These are phyloP conservation scores for Cladophialophora yegresii DNA, from an alignment of 2,329 filamentous ascomycete species.

Conservation along the genomic window DNA sequence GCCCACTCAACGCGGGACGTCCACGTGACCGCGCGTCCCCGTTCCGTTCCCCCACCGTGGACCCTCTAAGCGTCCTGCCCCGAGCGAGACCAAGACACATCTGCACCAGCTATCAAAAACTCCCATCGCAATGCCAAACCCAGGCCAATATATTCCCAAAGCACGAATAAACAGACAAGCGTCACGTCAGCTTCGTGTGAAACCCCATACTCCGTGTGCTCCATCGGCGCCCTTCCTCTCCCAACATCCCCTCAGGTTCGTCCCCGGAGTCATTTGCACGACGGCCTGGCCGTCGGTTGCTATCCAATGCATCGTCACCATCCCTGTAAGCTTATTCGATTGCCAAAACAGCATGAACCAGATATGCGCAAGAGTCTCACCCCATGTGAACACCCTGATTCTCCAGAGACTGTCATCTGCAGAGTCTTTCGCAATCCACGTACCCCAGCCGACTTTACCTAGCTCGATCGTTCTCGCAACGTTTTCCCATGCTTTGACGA, in stretches of 20 bases:
- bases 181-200: slow-evolving; percentile 8
- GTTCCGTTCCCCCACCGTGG: not conserved
- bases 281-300: slow-evolving; percentile 21
- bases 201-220: slow-evolving; percentile 22
- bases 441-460: slow-evolving; percentile 50
- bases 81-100: not conserved
- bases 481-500: slow-evolving; percentile 48
- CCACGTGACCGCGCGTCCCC: not conserved
- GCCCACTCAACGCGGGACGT: not conserved
- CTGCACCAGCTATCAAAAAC: not conserved
- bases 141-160: not conserved
- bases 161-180: not conserved
- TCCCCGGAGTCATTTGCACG: slow-evolving; percentile 31
- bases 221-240: slow-evolving; percentile 18
- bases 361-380: slow-evolving; percentile 68
- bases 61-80: not conserved
- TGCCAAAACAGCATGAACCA: slow-evolving; percentile 66
- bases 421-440: slow-evolving; percentile 44
- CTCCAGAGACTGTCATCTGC: slow-evolving; percentile 30
- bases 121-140: not conserved
- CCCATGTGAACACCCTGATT: slow-evolving; percentile 76
- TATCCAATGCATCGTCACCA: slow-evolving; percentile 30
- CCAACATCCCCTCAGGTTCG: slow-evolving; percentile 10
- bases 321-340: slow-evolving; percentile 28
- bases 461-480: slow-evolving; percentile 44